Evolutionary conservation across 2,329 filamentous ascomycete species (phyloP), one percentile per base, ranked within the genome.

Genomic region (Penicillium paneum): DNA sequence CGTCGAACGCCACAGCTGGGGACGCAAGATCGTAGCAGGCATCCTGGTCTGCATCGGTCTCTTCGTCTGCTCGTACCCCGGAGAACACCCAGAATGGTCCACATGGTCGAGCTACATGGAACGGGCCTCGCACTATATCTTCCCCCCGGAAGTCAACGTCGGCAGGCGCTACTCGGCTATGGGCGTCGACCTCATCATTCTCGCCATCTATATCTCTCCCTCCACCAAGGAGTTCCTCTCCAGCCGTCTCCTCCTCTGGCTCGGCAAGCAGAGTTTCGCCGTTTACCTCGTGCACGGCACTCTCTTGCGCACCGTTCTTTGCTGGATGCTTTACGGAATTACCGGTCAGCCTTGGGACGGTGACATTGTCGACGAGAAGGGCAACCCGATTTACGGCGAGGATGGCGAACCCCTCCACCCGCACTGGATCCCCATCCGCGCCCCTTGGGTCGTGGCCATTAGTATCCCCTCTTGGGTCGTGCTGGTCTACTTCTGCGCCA

Each of bases 201-300:
- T 79, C 29, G 78, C 78, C 32, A 78, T 82, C 54, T 80, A 76
- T 67, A 66, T 82, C n/a, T 80, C 79, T 3, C 78, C 78, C 0
- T 64, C 71, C 3, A 70, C 79, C 11, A 79, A 81, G 58, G 73
- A 73, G n/a, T 71, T 80, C 26, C 75, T 83, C 24, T 78, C 78
- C 4, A 79, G 79, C 64, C 73, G 74, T 21, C 61, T 79, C 3
- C 76, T 82, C 31, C 76, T 81, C 55, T 82, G 78, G 78, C 70
- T 82, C 3, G 80, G 80, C n/a, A 75, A 76, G 54, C 79, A 81
- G 66, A 80, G 77, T 51, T 82, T 82, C 55, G 79, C 80, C 28
- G 79, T 83, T 6, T 83, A 83, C 62, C 75, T 83, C 10, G 73
- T 77, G 8, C 80, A 83, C 64, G 80, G 80, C 49, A 81, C 79